Base-by-base conservation (phyloP, 208 protist species). In the Wallacemonas collosoma region DNA sequence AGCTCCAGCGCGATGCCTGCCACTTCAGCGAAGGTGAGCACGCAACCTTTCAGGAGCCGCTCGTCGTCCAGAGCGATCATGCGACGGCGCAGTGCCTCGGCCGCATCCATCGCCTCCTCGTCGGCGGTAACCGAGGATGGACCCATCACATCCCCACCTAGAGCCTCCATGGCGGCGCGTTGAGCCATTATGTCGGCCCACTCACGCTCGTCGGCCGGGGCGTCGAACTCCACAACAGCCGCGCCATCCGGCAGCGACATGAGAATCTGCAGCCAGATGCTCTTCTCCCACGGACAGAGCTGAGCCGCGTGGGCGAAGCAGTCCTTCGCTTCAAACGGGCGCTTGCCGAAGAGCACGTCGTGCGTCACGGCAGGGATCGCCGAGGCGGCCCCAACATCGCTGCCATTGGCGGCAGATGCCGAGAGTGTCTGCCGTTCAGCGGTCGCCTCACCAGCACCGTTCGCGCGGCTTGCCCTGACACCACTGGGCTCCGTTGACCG, bases 331-430 rank as follows among this genome's bases (percentile, higher is more conserved):
- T 79, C 68, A 43, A 67, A 79, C 2, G 75, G 75, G 11, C 75
- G 67, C 53, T 65, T 68, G 51, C 75, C 75, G 57, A 75, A 79
- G 39, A 79, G 69, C 40, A 79, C 68, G 38, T 73, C 62, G 75
- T 71, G 64, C 12, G 68, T 63, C 14, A 79, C 55, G 17, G 56
- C 55, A 5, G 58, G 56, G 40, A 62, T 68, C 47, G 41, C 7
- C 44, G 14, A 50, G 45, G 45, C 45, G 8, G 45, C 8, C 45
- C 6, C 8, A 50, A 50, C 45, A 12, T 50, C 45, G 45, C 45
- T 50, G 45, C 45, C 45, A 14, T 26, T 69, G 11, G 7, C 41
- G 8, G 51, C 53, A 35, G 12, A 35, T 56, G 47, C 35, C 43
- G 38, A 5, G 17, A 63, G 41, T 26, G 47, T 57, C 36, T 15